phyloP scores from a whole-genome alignment of 352 stramenopile species.

The Globisporangium cystogenes region DNA sequence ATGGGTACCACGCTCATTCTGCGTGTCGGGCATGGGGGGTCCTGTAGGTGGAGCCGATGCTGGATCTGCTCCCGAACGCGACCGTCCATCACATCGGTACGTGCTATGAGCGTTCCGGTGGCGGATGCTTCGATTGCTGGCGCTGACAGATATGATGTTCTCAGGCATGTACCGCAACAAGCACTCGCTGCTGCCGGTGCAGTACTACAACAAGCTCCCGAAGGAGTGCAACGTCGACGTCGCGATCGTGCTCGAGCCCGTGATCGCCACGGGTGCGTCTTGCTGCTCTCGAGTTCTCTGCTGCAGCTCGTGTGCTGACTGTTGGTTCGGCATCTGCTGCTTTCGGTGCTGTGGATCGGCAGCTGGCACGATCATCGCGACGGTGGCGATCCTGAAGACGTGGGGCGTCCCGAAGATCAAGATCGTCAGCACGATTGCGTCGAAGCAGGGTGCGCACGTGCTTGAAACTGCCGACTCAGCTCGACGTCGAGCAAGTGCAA shows the following conservation, averaged over 20 bases:
- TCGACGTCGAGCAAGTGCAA: background rate
- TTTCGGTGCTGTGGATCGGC: background rate
- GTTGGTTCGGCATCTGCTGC: background rate
- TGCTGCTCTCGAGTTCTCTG: background rate
- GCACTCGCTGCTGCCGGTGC: slow-evolving; percentile 90
- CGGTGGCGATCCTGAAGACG: slow-evolving; percentile 94
- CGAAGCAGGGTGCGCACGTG: slow-evolving; percentile 62
- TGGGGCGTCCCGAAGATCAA: slow-evolving; percentile 94
- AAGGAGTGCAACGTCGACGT: slow-evolving; percentile 90
- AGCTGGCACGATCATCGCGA: slow-evolving; percentile 92
- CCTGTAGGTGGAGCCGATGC: slow-evolving; percentile 92
- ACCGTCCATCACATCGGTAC: slow-evolving; percentile 97
- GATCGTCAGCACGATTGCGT: slow-evolving; percentile 92
- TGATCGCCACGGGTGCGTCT: slow-evolving; percentile 91
- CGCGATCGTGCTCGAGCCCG: slow-evolving; percentile 95
- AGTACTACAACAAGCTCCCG: slow-evolving; percentile 99
- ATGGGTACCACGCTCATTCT: background rate
- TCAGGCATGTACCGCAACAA: slow-evolving; percentile 89
- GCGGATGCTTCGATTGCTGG: too few relatives aligned
- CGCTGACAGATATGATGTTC: background rate
- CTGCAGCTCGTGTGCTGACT: background rate
- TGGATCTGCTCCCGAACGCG: slow-evolving; percentile 95
- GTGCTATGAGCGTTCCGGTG: slow-evolving; percentile 51
- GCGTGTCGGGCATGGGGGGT: background rate
- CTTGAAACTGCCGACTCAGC: background rate